These are phyloP conservation scores for Orychophragmus violaceus DNA, from an alignment of 345 rosid species.

Conservation along the genomic window DNA sequence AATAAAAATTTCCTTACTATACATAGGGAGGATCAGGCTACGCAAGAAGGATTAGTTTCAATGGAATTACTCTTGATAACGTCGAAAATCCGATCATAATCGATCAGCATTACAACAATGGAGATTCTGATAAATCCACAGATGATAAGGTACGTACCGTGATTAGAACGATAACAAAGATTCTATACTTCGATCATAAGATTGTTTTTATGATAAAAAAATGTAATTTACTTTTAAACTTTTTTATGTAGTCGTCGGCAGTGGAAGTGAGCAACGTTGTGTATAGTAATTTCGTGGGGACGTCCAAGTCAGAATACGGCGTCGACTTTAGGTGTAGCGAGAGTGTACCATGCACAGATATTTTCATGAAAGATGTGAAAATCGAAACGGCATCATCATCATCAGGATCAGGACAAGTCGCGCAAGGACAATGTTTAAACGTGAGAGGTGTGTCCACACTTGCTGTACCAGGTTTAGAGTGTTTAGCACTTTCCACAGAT, in stretches of 20 bases:
- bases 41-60: slow-evolving; percentile 42
- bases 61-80: slow-evolving; percentile 30
- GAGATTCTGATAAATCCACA: slow-evolving; percentile 21
- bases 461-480: slow-evolving; percentile 28
- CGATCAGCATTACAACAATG: slow-evolving; percentile 38
- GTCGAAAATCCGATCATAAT: slow-evolving; percentile 47
- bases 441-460: slow-evolving; percentile 28
- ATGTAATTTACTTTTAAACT: neutral
- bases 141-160: slow-evolving; percentile 16
- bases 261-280: slow-evolving; percentile 28
- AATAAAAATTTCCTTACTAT: neutral
- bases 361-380: slow-evolving; percentile 20
- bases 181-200: neutral
- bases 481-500: slow-evolving; percentile 18
- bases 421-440: slow-evolving; percentile 27
- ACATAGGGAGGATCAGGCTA: slow-evolving; percentile 45
- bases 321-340: slow-evolving; percentile 27
- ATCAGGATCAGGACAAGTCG: slow-evolving; percentile 19
- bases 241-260: slow-evolving; percentile 16
- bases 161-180: neutral
- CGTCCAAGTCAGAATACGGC: slow-evolving; percentile 21
- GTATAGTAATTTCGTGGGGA: slow-evolving; percentile 29
- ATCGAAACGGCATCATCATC: slow-evolving; percentile 11
- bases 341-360: slow-evolving; percentile 23
- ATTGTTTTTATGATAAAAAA: neutral